Percentiles rank a stretch among this genome's conserved stretches.
Evolutionary conservation across 768 basidiomycete genomes (phyloP).

Genomic region (Xerocomellus chrysenteron): DNA sequence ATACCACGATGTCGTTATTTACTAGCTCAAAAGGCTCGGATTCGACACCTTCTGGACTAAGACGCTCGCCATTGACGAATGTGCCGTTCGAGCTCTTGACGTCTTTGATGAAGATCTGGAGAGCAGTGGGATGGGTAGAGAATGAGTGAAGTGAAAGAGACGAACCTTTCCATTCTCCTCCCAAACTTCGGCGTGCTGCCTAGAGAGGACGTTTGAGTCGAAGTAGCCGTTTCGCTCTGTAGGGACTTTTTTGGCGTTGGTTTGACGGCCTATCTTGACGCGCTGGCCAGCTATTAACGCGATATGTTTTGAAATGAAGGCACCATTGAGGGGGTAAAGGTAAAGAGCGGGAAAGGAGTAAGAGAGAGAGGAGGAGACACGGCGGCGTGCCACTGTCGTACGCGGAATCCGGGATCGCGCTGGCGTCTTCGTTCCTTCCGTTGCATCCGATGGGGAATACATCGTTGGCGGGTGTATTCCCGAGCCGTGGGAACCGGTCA

Average conservation of each 20-base stretch:
- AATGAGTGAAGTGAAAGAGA: neutral
- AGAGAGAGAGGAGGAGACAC: too few species aligned
- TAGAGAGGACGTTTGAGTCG: constrained; percentile 90
- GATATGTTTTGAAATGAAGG: constrained; percentile 93
- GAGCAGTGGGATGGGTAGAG: constrained; percentile 10
- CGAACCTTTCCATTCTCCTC: constrained; percentile 86
- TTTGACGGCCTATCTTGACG: constrained; percentile 93
- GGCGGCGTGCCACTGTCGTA: too few species aligned
- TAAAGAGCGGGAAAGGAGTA: constrained; percentile 52
- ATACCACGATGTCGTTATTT: constrained; percentile 91
- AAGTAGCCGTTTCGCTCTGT: constrained; percentile 95
- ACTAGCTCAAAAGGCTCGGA: constrained; percentile 93
- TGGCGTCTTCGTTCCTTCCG: too few species aligned
- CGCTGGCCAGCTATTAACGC: constrained; percentile 63
- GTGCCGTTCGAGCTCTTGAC: constrained; percentile 98
- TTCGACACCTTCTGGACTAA: constrained; percentile 86
- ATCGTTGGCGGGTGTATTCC: too few species aligned
- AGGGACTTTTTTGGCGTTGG: constrained; percentile 92
- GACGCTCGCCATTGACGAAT: constrained; percentile 94
- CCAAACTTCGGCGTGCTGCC: constrained; percentile 98
- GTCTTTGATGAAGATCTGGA: constrained; percentile 95
- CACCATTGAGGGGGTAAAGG: constrained; percentile 91
- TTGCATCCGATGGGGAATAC: too few species aligned
- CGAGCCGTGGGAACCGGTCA: too few species aligned
- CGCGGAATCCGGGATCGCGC: too few species aligned